phyloP scores from a whole-genome alignment of 169 alveolate species.

The Sarcocystis neurona region DNA sequence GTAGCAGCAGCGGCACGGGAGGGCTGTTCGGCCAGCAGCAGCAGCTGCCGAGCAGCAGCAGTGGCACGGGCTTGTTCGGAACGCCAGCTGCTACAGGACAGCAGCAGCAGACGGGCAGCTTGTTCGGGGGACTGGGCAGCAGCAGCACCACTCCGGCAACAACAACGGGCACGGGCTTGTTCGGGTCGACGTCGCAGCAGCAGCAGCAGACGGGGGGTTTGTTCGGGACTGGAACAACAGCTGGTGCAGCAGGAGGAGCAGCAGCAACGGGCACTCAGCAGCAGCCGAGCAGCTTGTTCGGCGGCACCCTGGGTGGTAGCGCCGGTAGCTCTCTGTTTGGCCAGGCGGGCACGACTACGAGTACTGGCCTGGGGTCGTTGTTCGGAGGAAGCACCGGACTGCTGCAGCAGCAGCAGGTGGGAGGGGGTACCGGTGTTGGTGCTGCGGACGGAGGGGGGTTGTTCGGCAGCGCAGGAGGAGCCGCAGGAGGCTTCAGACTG shows the following conservation, averaged over 20 bases:
- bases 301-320: slow-evolving; percentile 16
- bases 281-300: slow-evolving; percentile 24
- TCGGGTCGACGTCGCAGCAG: slow-evolving; percentile 28
- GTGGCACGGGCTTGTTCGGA: slow-evolving; percentile 9
- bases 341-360: no score
- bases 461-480: slow-evolving; percentile 10
- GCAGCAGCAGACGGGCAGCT: slow-evolving; percentile 35
- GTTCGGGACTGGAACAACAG: no score
- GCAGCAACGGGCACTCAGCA: slow-evolving; percentile 54
- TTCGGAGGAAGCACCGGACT: no score
- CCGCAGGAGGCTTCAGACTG: no score
- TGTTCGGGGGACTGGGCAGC: slow-evolving; percentile 51
- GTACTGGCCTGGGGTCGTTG: no score
- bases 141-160: not conserved
- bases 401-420: no score
- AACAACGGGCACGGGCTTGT: not conserved
- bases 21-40: not conserved
- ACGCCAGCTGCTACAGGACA: slow-evolving; percentile 20
- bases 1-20: not conserved
- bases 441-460: slow-evolving; percentile 27
- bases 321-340: no score
- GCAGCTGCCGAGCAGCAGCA: not conserved
- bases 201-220: slow-evolving; percentile 33
- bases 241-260: no score
- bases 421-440: no score